Conservation (phyloP, 495 filamentous ascomycete genomes). For the Neohortaea acidophila region DNA sequence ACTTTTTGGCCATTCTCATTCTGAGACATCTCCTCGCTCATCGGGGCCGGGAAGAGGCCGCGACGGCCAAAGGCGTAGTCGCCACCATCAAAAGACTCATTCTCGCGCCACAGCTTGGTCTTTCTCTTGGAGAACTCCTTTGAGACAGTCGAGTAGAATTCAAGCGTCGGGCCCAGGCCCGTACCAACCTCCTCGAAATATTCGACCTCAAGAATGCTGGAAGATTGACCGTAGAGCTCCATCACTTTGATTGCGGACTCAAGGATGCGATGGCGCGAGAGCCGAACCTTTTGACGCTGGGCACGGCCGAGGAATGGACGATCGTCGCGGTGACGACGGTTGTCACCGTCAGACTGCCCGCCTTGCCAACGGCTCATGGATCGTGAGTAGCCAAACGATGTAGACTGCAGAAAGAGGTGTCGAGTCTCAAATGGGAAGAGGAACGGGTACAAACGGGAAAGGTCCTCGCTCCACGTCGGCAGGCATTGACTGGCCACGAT, state of each 20-base stretch:
- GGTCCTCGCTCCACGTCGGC: slow-evolving; percentile 90
- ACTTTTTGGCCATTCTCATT: slow-evolving; percentile 68
- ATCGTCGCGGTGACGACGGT: slow-evolving; percentile 67
- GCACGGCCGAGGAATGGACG: slow-evolving; percentile 83
- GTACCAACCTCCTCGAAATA: slow-evolving; percentile 99
- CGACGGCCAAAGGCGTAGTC: slow-evolving; percentile 78
- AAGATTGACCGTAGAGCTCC: slow-evolving; percentile 92
- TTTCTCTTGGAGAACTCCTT: slow-evolving; percentile 97
- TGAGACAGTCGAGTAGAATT: slow-evolving; percentile 96
- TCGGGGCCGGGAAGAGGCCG: slow-evolving; percentile 84
- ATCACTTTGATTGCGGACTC: slow-evolving; percentile 99
- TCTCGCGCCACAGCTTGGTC: slow-evolving; percentile 89
- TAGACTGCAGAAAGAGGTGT: slow-evolving; percentile 93
- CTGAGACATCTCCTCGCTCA: slow-evolving; percentile 62
- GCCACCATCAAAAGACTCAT: slow-evolving; percentile 54
- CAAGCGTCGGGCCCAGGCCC: slow-evolving; percentile 86
- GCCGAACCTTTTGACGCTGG: slow-evolving; percentile 94
- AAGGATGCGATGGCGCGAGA: slow-evolving; percentile 78
- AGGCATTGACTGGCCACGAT: slow-evolving; percentile 97
- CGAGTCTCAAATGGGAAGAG: slow-evolving; percentile 98
- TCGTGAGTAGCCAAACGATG: slow-evolving; percentile 92
- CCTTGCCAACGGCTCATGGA: slow-evolving; percentile 98
- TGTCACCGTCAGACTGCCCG: slow-evolving; percentile 64
- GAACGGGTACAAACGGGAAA: slow-evolving; percentile 93
- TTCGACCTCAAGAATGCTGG: slow-evolving; percentile 91